Evolutionary conservation across 495 filamentous ascomycete genomes (phyloP).

Genomic region (Acidomyces sp.): DNA sequence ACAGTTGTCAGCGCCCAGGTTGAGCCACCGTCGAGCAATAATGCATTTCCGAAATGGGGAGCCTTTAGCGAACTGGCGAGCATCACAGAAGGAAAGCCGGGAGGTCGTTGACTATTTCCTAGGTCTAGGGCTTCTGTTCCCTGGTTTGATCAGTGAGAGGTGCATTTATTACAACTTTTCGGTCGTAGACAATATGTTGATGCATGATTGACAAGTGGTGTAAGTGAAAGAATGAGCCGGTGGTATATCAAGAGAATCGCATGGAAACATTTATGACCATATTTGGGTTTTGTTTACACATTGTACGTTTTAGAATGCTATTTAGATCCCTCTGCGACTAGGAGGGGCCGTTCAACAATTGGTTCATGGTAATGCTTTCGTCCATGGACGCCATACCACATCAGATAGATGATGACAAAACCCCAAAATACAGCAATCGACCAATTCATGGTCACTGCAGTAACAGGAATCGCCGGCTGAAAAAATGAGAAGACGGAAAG

Average conservation of each 20-base stretch:
- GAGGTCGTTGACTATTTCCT: constrained; percentile 5
- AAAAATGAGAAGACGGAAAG: constrained; percentile 12
- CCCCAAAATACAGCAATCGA: constrained; percentile 7
- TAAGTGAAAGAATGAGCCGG: too few relatives aligned
- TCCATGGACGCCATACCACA: constrained; percentile 1
- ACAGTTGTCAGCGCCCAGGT: constrained; percentile 27
- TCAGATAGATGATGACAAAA: constrained; percentile 4
- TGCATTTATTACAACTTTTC: too few relatives aligned
- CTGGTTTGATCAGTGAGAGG: too few relatives aligned
- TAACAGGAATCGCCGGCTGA: constrained; percentile 11
- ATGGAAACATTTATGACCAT: too few relatives aligned
- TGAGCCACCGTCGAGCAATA: constrained; percentile 10
- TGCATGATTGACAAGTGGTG: too few relatives aligned
- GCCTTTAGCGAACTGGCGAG: constrained; percentile 8
- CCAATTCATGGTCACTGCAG: constrained; percentile 13
- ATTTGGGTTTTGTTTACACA: too few relatives aligned
- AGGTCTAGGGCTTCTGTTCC: not conserved
- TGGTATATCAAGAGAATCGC: too few relatives aligned
- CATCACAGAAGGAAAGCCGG: constrained; percentile 12
- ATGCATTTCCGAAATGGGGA: constrained; percentile 21
- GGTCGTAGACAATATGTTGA: too few relatives aligned
- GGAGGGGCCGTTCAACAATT: constrained; percentile 3
- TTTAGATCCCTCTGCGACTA: not conserved
- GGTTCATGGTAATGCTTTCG: constrained; percentile 3
- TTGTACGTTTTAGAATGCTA: too few relatives aligned